A percentile compares a stretch with the other conserved stretches of the same genome.
Evolutionary conservation across 2,329 filamentous ascomycete species (phyloP).

Genomic region (Talaromyces sp.): DNA sequence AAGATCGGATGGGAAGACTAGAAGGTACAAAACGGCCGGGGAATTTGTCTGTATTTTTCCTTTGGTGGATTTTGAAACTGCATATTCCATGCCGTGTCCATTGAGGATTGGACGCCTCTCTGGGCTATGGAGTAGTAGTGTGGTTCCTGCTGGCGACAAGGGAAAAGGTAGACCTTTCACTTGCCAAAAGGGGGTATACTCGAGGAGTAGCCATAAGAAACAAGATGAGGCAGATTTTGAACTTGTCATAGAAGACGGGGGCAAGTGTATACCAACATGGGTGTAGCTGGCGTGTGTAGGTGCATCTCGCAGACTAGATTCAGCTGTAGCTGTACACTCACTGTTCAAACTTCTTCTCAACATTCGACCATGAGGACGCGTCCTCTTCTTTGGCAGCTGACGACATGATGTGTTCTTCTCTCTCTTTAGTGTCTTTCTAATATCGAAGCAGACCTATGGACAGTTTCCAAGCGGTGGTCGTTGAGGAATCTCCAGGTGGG

Average conservation of each 20-base stretch:
- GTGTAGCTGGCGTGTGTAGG: not conserved
- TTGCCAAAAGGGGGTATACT: not conserved
- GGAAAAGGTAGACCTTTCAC: not conserved
- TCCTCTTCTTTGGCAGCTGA: conserved; percentile 18
- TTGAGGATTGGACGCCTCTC: conserved; percentile 12
- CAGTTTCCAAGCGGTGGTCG: not conserved
- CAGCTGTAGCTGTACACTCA: conserved; percentile 32
- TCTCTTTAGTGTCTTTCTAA: too few relatives aligned
- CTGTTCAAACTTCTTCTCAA: conserved; percentile 59
- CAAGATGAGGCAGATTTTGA: not conserved
- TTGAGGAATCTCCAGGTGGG: not conserved
- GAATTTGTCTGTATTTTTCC: not conserved
- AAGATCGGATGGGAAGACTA: too few relatives aligned
- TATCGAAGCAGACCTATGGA: not conserved
- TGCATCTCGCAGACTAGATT: not conserved
- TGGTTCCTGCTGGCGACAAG: not conserved
- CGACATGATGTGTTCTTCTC: conserved; percentile 17
- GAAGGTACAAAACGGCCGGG: not conserved
- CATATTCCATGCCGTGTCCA: conserved; percentile 9
- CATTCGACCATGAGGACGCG: conserved; percentile 50
- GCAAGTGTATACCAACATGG: not conserved
- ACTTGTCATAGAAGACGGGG: not conserved
- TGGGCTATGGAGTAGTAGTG: not conserved
- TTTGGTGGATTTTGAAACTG: not conserved
- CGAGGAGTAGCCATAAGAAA: too few relatives aligned